Base-by-base conservation (phyloP, 129 eudicot genomes). In the Dittrichia graveolens region DNA sequence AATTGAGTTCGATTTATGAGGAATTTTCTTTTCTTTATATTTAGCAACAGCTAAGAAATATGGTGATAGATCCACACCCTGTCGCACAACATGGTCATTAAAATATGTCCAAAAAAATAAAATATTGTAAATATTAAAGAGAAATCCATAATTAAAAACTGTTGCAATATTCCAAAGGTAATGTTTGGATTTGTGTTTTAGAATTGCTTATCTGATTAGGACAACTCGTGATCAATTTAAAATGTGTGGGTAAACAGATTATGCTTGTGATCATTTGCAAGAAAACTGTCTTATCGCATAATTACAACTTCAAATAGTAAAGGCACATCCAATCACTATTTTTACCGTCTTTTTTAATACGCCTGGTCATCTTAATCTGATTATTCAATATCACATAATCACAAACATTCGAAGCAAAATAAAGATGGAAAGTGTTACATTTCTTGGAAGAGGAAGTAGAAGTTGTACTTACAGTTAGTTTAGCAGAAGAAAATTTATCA, bases 11-110 rank as follows among this genome's bases (percentile, higher is more conserved):
- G 78, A 59, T 31, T 82, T 75, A 15, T 66, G 63, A 13, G 81
- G 73, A 55, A 81, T 82, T 57, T 61, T 78, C 85, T 83, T 88
- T 78, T 90, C 97, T 70, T 95, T 95, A 55, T 74, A 86, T 61
- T 86, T 83, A 68, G 99, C 99, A 69, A 90, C 99, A 18, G 99
- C 86, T 50, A 95, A 78, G 65, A 95, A 95, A 79, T 95, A 95
- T 4, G 99, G 99, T 11, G 99, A 95, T 55, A 95, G 75, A 65
- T 95, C 99, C 84, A 95, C 69, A 44, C 99, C 99, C 99, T 95
- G 83, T 79, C 63, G 37, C 63, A 75, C 7, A 79, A 40, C 13
- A 65, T 38, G 59, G 53, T 50, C 56, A 39, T 57, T 8, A 56
- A 8, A 24, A 18, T 56, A 18, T 18, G n/a, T 39, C 31, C 61